A percentile compares a stretch with the other conserved stretches of the same genome.
Evolutionary conservation across 768 basidiomycete genomes (phyloP).

Genomic region (Lactarius sanguifluus): DNA sequence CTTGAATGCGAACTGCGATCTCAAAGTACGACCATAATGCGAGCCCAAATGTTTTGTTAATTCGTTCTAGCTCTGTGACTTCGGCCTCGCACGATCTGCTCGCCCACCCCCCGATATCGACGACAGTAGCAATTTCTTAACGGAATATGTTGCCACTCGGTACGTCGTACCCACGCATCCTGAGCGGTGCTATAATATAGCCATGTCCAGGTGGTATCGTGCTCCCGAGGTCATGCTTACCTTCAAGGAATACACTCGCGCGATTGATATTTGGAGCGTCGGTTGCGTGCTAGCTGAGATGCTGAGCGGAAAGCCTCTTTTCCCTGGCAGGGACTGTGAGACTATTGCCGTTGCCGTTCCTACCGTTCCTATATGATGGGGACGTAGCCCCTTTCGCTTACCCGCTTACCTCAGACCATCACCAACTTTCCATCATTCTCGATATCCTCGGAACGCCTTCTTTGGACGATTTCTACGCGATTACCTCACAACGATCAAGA

Average conservation of each 20-base stretch:
- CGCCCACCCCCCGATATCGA: conserved; percentile 73
- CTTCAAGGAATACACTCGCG: conserved; percentile 91
- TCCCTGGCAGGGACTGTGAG: conserved; percentile 93
- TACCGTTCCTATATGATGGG: conserved; percentile 11
- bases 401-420: conserved; percentile 64
- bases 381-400: conserved; percentile 8
- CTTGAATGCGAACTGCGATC: conserved; percentile 94
- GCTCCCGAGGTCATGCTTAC: conserved; percentile 99
- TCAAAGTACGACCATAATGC: conserved; percentile 59
- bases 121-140: conserved; percentile 80
- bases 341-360: conserved; percentile 18
- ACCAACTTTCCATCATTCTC: conserved; percentile 89
- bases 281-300: conserved; percentile 90
- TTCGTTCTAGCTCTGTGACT: conserved; percentile 67
- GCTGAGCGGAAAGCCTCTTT: conserved; percentile 87
- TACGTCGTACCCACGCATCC: conserved; percentile 36
- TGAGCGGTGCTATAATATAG: conserved; percentile 20
- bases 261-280: conserved; percentile 86
- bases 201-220: conserved; percentile 77
- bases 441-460: conserved; percentile 91
- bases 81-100: conserved; percentile 81
- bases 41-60: neutral
- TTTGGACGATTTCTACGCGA: conserved; percentile 94
- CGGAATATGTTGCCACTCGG: conserved; percentile 95
- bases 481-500: conserved; percentile 73